phyloP scores from a whole-genome alignment of 306 rosid species.

The Delonix regia region DNA sequence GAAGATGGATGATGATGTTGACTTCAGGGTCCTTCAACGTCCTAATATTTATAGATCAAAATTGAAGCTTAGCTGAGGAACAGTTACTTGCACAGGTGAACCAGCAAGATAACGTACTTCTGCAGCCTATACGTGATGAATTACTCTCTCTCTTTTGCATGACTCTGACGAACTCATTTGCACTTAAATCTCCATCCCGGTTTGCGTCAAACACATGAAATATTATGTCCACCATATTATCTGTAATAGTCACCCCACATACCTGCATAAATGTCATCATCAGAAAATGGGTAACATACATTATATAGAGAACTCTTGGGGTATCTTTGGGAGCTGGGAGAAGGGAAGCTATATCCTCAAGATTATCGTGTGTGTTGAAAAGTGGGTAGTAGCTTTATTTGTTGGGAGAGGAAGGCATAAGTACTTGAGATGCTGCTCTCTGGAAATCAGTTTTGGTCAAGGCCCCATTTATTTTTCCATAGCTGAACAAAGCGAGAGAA shows the following conservation, averaged over 20 bases:
- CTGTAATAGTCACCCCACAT: slow-evolving; percentile 60
- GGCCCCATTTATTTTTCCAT: slow-evolving; percentile 69
- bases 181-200: slow-evolving; percentile 63
- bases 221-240: slow-evolving; percentile 65
- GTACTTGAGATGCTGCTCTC: slow-evolving; percentile 83
- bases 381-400: background rate
- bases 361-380: too few relatives aligned
- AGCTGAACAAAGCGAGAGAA: slow-evolving; percentile 77
- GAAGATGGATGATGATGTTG: slow-evolving; percentile 21
- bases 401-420: background rate
- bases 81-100: slow-evolving; percentile 53
- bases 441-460: slow-evolving; percentile 74
- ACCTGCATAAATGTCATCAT: slow-evolving; percentile 49
- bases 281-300: background rate
- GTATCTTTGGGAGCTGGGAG: background rate
- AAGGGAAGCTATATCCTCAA: too few relatives aligned
- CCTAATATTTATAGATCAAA: slow-evolving; percentile 1
- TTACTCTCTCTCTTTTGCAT: slow-evolving; percentile 53
- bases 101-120: slow-evolving; percentile 61
- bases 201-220: slow-evolving; percentile 76
- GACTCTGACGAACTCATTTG: slow-evolving; percentile 67
- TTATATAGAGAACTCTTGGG: background rate
- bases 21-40: background rate
- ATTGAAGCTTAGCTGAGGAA: slow-evolving; percentile 44
- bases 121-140: slow-evolving; percentile 34